phyloP scores from a whole-genome alignment of 345 rosid genomes.

The Gossypium ekmanianum region DNA sequence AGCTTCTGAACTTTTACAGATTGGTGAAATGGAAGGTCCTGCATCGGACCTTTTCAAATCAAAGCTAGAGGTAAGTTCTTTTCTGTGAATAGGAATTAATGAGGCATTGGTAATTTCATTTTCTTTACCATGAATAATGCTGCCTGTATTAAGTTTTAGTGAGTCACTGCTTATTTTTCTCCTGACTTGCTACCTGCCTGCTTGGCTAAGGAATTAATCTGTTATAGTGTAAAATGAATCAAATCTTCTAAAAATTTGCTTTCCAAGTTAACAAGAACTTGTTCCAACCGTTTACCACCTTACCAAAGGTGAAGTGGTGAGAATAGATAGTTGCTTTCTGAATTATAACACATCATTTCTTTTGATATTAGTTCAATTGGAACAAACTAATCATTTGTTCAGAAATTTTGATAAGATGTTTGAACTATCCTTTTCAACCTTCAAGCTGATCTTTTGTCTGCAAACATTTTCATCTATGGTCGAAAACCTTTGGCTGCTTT shows the following conservation, averaged over 20 bases:
- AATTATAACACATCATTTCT: background rate
- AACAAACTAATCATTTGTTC: background rate
- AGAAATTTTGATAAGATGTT: constrained; percentile 1
- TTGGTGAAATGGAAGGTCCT: constrained; percentile 99
- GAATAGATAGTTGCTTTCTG: background rate
- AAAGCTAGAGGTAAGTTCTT: constrained; percentile 74
- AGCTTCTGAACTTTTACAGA: constrained; percentile 81
- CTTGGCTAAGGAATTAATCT: background rate
- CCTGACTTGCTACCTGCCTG: background rate
- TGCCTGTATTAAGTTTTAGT: background rate
- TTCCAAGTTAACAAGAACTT: background rate
- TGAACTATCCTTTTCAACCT: background rate
- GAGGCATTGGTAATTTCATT: background rate
- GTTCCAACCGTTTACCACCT: background rate
- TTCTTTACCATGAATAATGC: background rate
- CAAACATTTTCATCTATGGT: background rate
- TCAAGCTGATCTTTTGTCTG: background rate
- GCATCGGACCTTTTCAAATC: constrained; percentile 91
- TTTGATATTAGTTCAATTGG: background rate
- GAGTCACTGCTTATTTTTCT: background rate
- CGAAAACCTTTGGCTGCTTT: background rate
- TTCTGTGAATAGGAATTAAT: background rate
- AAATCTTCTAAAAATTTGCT: background rate
- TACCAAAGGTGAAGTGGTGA: background rate
- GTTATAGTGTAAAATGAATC: background rate